Evolutionary conservation across 2,329 filamentous ascomycete species (phyloP).

Genomic region (Mycocentrospora acerina): DNA sequence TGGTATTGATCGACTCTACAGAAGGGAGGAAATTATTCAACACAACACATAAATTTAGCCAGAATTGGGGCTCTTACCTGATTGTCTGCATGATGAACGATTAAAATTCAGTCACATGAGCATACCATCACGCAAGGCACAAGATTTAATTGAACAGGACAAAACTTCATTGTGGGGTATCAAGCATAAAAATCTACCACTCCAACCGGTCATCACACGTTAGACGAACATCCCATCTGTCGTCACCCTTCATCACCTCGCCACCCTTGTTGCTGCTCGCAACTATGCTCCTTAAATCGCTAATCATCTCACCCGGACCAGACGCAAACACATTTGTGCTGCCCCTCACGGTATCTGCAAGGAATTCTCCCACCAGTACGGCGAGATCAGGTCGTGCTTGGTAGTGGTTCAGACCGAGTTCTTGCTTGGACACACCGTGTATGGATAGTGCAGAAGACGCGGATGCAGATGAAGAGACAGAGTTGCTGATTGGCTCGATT

Average conservation of each 20-base stretch:
- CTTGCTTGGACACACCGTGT: constrained; percentile 31
- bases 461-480: constrained; percentile 18
- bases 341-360: constrained; percentile 23
- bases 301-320: constrained; percentile 36
- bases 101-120: too few species aligned
- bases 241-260: constrained; percentile 36
- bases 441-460: constrained; percentile 27
- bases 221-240: constrained; percentile 32
- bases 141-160: too few species aligned
- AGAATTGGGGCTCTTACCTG: too few species aligned
- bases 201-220: constrained; percentile 37
- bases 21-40: too few species aligned
- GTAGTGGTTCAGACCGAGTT: constrained; percentile 27
- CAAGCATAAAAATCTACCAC: constrained; percentile 27
- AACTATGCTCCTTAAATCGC: constrained; percentile 34
- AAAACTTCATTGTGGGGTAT: constrained; percentile 22
- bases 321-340: constrained; percentile 35
- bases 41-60: too few species aligned
- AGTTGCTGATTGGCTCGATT: constrained; percentile 19
- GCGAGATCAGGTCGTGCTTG: constrained; percentile 24
- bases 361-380: constrained; percentile 25
- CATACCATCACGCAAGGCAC: too few species aligned
- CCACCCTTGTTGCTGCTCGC: constrained; percentile 32
- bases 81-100: too few species aligned
- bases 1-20: too few species aligned